These are phyloP conservation scores for Porodaedalea pini DNA, from an alignment of 1,284 basidiomycete genomes.

Conservation along the genomic window DNA sequence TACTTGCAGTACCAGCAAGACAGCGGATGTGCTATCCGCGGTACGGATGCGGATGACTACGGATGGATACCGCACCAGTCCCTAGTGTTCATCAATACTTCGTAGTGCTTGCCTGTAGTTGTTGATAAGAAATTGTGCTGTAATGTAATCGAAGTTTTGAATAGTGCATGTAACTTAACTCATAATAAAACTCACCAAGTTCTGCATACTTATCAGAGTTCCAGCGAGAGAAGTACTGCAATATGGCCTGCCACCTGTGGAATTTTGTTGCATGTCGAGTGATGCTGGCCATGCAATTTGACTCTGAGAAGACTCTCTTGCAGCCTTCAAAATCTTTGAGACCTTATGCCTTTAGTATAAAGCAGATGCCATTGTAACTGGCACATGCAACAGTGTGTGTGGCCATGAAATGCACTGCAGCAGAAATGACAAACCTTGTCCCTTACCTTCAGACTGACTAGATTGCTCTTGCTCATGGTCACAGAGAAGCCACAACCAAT, in stretches of 20 bases:
- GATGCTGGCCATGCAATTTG: slow-evolving; percentile 29
- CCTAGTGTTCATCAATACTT: no score
- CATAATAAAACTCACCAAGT: slow-evolving; percentile 26
- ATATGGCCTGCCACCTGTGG: slow-evolving; percentile 28
- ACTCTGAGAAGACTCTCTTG: slow-evolving; percentile 31
- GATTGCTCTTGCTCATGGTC: slow-evolving; percentile 16
- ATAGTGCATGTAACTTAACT: not conserved
- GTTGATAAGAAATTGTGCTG: not conserved
- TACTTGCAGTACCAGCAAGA: no score
- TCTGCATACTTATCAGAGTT: slow-evolving; percentile 31
- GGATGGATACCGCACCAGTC: no score
- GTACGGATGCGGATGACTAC: no score
- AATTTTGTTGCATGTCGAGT: slow-evolving; percentile 30
- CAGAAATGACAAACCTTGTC: slow-evolving; percentile 19
- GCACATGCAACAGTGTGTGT: slow-evolving; percentile 31
- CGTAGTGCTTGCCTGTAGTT: slow-evolving; percentile 4
- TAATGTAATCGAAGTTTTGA: not conserved
- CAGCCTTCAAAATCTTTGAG: slow-evolving; percentile 32
- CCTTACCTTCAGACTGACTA: slow-evolving; percentile 16
- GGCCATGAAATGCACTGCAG: slow-evolving; percentile 33
- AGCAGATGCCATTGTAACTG: slow-evolving; percentile 30
- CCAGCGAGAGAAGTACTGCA: slow-evolving; percentile 28
- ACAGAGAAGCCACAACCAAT: slow-evolving; percentile 25
- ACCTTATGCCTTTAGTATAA: slow-evolving; percentile 26
- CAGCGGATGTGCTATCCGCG: no score